Base-by-base conservation (phyloP, 1,284 basidiomycete genomes). In the Sanguinoderma infundibulare region DNA sequence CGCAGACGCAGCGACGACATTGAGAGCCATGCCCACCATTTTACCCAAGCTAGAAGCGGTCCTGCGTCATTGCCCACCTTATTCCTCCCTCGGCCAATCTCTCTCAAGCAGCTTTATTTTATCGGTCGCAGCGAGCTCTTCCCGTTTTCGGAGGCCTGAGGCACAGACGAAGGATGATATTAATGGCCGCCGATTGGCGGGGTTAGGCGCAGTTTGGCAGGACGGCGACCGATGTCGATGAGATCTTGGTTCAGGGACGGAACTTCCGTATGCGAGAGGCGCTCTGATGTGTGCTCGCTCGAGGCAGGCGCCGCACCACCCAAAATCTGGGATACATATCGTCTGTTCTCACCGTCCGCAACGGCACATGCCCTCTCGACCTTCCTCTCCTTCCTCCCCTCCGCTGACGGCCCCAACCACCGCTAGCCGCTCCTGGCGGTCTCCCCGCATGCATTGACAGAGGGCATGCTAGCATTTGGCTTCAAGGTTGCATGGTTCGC, bases 401-500 rank as follows among this genome's bases (percentile, higher is more conserved):
- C 57, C 49, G 20, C 54, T 54, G 44, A 52, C 53, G 62, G 26
- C 44, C 42, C 35, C 44, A 39, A 42, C 61, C 54, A 51, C 26
- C 32, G 14, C 46, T 53, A 61, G 61, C 63, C 59, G 65, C 59
- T 53, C 54, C 51, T 55, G 53, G 53, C 60, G 62, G 65, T 66
- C 57, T 55, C 49, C 51, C 44, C 62, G 46, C 58, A 65, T 62
- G 62, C 20, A 44, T 52, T 46, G 12, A 51, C 49, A 24, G 50
- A 62, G 60, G 66, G 65, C 52, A 75, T 75, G 73, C 68, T 75
- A 53, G 66, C 68, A 51, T 71, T 68, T 64, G 72, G 69, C 50
- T 62, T 74, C 57, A 74, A 70, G 70, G 61, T 70, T 46, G 70
- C 69, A 66, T 75, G 72, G 72, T 72, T 73, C 57, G 62, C 67